Evolutionary conservation across 441 rosid genomes (phyloP).

Genomic region (Kokia cookei): DNA sequence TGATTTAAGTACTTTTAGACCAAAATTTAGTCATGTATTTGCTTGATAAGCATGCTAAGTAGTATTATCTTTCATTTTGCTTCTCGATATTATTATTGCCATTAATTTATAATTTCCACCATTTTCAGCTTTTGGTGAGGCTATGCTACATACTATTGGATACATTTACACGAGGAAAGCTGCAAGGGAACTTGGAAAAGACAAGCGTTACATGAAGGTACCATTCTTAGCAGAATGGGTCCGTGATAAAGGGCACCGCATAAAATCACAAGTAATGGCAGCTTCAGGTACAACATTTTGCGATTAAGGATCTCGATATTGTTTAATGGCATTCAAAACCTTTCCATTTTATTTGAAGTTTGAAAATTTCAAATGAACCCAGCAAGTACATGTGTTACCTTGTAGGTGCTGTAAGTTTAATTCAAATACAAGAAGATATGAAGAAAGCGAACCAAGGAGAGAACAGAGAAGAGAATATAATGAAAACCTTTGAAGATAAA

Average conservation of each 20-base stretch:
- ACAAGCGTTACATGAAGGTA: conserved; percentile 49
- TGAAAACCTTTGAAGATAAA: conserved; percentile 69
- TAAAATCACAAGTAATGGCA: conserved; percentile 97
- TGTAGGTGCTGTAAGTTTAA: conserved; percentile 83
- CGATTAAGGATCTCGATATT: background rate
- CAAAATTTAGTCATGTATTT: background rate
- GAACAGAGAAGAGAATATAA: conserved; percentile 62
- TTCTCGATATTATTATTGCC: background rate
- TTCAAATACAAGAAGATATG: conserved; percentile 81
- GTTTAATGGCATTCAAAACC: background rate
- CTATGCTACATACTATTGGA: background rate
- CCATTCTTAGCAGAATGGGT: conserved; percentile 98
- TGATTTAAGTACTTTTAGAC: background rate
- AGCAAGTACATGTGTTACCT: background rate
- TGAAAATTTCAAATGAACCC: background rate
- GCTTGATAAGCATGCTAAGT: background rate
- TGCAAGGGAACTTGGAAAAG: background rate
- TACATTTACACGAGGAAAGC: background rate
- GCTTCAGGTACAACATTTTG: conserved; percentile 59
- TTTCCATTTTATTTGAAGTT: background rate
- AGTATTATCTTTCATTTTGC: background rate
- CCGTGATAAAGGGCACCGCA: conserved; percentile 82
- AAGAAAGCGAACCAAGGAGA: conserved; percentile 59
- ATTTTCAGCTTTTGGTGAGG: background rate
- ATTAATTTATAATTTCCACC: conserved; percentile 3